Conservation (phyloP, 169 alveolate genomes). For the Nephromyces sp. region DNA sequence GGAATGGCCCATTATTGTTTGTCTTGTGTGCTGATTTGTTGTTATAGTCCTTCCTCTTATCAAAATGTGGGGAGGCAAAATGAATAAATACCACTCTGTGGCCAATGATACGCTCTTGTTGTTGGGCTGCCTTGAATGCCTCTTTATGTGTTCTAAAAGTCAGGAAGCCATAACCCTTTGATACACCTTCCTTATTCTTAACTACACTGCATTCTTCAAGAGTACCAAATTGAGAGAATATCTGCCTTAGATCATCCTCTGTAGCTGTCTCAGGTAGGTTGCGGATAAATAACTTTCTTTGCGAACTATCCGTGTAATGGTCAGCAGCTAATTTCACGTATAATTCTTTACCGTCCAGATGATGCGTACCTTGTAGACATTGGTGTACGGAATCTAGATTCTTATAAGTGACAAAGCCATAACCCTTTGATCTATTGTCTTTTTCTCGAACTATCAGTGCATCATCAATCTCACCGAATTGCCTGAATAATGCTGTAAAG, state of each 20-base stretch:
- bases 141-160: constrained; percentile 38
- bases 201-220: constrained; percentile 55
- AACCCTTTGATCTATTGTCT: constrained; percentile 61
- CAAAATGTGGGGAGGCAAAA: background rate
- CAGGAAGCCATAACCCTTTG: constrained; percentile 54
- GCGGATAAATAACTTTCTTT: constrained; percentile 52
- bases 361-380: constrained; percentile 8
- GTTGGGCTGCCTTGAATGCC: constrained; percentile 53
- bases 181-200: constrained; percentile 45
- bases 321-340: constrained; percentile 23
- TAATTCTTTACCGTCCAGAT: background rate
- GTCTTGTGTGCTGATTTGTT: no score
- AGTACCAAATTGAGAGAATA: constrained; percentile 47
- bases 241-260: constrained; percentile 34
- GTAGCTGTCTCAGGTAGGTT: constrained; percentile 51
- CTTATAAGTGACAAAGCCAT: constrained; percentile 60
- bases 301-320: constrained; percentile 26
- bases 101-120: constrained; percentile 51
- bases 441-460: constrained; percentile 58
- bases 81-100: constrained; percentile 50
- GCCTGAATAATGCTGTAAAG: constrained; percentile 39
- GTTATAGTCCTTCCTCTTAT: background rate
- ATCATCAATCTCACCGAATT: constrained; percentile 56
- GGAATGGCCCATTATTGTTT: no score
- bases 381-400: constrained; percentile 50